Evolutionary conservation across 192 early-diverging fungal genomes (phyloP).

Genomic region (Linnemannia schmuckeri): DNA sequence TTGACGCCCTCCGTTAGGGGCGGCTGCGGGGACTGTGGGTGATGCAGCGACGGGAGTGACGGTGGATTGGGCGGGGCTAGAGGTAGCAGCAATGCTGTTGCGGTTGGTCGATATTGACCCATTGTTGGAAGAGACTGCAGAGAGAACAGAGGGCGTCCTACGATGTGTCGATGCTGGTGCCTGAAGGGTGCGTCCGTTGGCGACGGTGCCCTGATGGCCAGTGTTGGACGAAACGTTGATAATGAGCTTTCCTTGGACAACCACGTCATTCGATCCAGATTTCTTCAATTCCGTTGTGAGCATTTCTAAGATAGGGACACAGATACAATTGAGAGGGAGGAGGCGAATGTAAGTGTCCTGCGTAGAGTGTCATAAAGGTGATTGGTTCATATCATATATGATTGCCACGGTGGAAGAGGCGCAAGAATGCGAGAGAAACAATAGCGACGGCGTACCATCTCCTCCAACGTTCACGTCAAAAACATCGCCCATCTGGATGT

Average conservation of each 20-base stretch:
- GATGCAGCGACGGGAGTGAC: conserved; percentile 7
- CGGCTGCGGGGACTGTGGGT: not conserved
- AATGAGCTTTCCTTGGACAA: conserved; percentile 89
- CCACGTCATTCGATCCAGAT: conserved; percentile 80
- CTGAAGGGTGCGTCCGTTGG: conserved; percentile 27
- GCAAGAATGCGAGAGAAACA: not conserved
- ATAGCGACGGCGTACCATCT: conserved; percentile 59
- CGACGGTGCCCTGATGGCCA: conserved; percentile 49
- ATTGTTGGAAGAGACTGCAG: conserved; percentile 59
- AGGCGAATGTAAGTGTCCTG: not conserved
- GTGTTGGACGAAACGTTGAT: conserved; percentile 78
- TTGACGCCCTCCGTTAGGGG: conserved; percentile 42
- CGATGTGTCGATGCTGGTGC: conserved; percentile 38
- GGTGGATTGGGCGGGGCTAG: conserved; percentile 14
- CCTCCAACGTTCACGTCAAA: conserved; percentile 84
- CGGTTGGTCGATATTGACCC: conserved; percentile 56
- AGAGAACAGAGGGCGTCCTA: conserved; percentile 56
- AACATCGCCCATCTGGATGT: conserved; percentile 85
- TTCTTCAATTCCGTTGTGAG: conserved; percentile 92
- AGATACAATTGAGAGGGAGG: not conserved
- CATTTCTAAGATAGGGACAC: conserved; percentile 71
- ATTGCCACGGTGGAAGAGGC: conserved; percentile 9
- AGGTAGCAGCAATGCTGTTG: conserved; percentile 31
- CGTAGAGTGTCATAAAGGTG: not conserved
- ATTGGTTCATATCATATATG: not conserved